Evolutionary conservation across 257 asterid species (phyloP), one percentile per base, ranked within the genome.

Genomic region (Solanum pennellii): DNA sequence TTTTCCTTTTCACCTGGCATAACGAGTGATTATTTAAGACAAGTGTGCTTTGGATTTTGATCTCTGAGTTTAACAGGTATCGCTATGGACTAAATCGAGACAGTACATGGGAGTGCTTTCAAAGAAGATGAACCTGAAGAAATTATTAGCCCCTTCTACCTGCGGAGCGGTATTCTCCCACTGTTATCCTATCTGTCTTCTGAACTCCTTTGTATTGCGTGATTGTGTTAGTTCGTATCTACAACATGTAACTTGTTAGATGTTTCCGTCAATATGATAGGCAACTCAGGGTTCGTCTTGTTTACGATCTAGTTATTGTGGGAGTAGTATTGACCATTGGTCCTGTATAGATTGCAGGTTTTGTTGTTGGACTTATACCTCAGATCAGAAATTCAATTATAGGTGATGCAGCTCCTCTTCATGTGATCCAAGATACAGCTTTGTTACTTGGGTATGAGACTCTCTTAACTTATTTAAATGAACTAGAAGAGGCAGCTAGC

Each of bases 371-470:
- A 87, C 92, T 95, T 20, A 89, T 94, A 74, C 95, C 98, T 89
- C 92, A 85, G 80, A 88, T 94, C 84, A 93, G 96, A 87, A 87
- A 88, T 37, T 83, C 91, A 56, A 31, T 92, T 52, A 91, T 96
- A 72, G 98, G 98, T 41, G 96, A 94, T 87, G 41, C 90, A 83
- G 96, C 98, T 88, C 98, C 96, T 47, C 92, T 96, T 45, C 98
- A 90, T 68, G 95, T 94, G 77, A 31, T 94, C 85, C 98, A 92
- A 92, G 96, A 96, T 87, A 84, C 93, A 49, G 93, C 91, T 15
- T 82, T 89, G 76, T 86, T 96, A 90, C 91, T 94, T 37, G 98
- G 98, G 98, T 94, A 94, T 16, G 44, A 80, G 18, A 33, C 82
- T 73, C 27, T 73, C 80, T 33, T 5, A 35, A 44, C 25, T 73